Base-by-base conservation (phyloP, 192 early-diverging fungal genomes). In the Podila verticillata region DNA sequence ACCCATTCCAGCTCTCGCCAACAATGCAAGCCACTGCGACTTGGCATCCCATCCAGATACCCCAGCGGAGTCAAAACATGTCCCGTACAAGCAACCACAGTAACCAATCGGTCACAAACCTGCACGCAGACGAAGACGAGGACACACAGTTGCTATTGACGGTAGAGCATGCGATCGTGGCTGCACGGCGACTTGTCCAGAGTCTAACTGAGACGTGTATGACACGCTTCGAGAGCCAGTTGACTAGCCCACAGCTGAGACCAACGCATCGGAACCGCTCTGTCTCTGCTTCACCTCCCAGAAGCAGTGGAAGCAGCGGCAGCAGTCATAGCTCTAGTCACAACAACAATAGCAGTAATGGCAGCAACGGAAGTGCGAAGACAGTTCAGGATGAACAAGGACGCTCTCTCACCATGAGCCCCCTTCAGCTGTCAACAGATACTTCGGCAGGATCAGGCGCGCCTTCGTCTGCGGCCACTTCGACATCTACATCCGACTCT, bases 51-150 rank as follows among this genome's bases (percentile, higher is more conserved):
- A 30, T 62, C 8, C 69, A 71, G 44, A 67, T 67, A 19, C 75
- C 75, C 3, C 75, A 79, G 13, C 63, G 75, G 12, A 67, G 69
- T 35, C 75, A 79, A n/a, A 79, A 79, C 17, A 72, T 79, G 69
- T 79, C 75, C 3, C 75, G 75, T 20, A 29, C 75, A 8, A 72
- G 69, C 51, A 79, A 66, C 39, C 75, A 79, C 19, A 72, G 69
- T 26, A 22, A 56, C 48, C 75, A 79, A 19, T 79, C 75, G 22
- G 66, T 68, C 13, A 68, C 44, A 9, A 71, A 67, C 9, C 36
- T 49, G 31, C 68, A 67, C 9, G 63, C 54, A 30, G 68, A 71
- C 8, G 72, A 65, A 8, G 69, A 67, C 7, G 81, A 71, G 7
- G 69, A 82, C 49, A 26, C 48, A 3, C 81, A 75, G 19, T 61